Percentiles rank a stretch among this genome's conserved stretches.
Conservation (phyloP, 2,329 filamentous ascomycete genomes). For the Sporothrix inflata region DNA sequence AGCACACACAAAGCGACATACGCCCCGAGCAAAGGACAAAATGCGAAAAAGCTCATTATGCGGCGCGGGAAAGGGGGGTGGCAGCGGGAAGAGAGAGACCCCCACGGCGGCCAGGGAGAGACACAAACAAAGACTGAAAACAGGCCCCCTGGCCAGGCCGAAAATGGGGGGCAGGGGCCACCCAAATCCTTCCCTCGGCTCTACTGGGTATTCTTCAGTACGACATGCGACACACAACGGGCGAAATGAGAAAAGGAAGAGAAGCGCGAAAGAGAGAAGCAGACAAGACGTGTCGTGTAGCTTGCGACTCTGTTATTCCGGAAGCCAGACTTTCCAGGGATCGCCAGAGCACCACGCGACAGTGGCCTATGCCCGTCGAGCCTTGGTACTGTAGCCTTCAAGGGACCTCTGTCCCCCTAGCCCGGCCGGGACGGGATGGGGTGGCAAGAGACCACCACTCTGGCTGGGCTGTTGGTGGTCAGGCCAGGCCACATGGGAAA, state of each 20-base stretch:
- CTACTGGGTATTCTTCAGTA: conserved; percentile 4
- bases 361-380: background rate
- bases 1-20: background rate
- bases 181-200: conserved; percentile 17
- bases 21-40: background rate
- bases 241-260: background rate
- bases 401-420: background rate
- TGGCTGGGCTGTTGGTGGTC: background rate
- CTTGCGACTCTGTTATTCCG: background rate
- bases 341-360: conserved; percentile 2
- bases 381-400: background rate
- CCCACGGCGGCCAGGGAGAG: conserved; percentile 18
- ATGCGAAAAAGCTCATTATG: background rate
- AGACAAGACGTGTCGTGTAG: background rate
- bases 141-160: background rate
- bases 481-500: background rate
- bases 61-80: background rate
- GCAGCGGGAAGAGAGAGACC: conserved; percentile 6
- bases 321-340: background rate
- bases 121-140: background rate
- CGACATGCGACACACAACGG: background rate
- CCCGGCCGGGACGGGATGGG: background rate
- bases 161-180: conserved; percentile 1
- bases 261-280: background rate
- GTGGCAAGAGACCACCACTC: background rate